Evolutionary conservation across 2,329 filamentous ascomycete species (phyloP).

Genomic region (Fusarium sacchari): DNA sequence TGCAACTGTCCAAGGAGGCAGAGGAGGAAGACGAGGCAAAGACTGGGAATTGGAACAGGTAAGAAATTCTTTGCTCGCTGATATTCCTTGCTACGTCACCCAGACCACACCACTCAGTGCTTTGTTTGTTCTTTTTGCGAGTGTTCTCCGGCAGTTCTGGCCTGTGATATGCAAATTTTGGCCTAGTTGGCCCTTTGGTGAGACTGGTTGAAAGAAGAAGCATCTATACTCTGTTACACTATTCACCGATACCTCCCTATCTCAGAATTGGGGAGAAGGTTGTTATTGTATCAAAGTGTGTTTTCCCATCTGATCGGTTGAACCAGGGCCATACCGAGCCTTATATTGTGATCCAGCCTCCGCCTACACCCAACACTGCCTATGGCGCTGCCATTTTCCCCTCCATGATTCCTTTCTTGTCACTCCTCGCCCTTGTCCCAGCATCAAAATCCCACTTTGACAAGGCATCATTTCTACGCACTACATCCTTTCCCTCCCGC

Average conservation of each 20-base stretch:
- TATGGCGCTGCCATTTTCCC: constrained; percentile 4
- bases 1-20: constrained; percentile 66
- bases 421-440: constrained; percentile 15
- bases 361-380: not conserved
- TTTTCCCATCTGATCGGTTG: not conserved
- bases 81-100: not conserved
- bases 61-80: constrained; percentile 46
- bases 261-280: not conserved
- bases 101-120: not conserved
- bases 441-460: constrained; percentile 3
- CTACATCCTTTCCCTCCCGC: constrained; percentile 3
- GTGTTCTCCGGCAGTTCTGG: constrained; percentile 16
- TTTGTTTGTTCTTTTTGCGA: not conserved
- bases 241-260: not conserved
- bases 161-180: not conserved
- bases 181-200: not conserved
- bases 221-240: constrained; percentile 5
- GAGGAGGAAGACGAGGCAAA: constrained; percentile 78
- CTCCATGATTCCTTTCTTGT: not conserved
- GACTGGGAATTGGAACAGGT: constrained; percentile 88
- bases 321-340: not conserved
- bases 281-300: not conserved
- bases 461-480: constrained; percentile 12
- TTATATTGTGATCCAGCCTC: constrained; percentile 6
- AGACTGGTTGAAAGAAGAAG: not conserved